Conservation (phyloP, 164 flowering plant species). For the Nymphaea colorata region DNA sequence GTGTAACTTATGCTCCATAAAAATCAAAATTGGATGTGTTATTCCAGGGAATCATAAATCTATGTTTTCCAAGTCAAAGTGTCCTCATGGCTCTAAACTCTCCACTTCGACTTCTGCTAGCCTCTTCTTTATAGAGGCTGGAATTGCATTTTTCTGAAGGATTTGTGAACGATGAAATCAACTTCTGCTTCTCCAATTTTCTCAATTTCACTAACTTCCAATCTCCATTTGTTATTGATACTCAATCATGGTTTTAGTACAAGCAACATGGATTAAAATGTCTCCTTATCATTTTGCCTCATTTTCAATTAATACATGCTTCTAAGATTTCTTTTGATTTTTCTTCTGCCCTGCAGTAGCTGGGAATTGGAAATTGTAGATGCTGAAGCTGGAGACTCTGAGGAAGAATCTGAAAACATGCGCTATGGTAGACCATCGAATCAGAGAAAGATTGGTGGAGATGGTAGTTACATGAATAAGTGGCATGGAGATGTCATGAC, state of each 20-base stretch:
- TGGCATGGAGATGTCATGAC: not conserved
- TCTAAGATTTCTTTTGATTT: not conserved
- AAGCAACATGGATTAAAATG: not conserved
- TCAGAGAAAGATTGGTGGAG: slow-evolving; percentile 10
- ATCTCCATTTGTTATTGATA: too few relatives aligned
- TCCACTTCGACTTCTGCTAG: not conserved
- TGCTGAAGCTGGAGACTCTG: slow-evolving; percentile 88
- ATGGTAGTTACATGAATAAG: slow-evolving; percentile 3
- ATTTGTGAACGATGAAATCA: not conserved
- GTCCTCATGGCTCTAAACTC: not conserved
- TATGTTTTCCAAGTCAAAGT: not conserved
- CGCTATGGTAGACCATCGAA: slow-evolving; percentile 7
- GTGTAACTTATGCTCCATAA: not conserved
- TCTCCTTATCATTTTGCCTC: not conserved
- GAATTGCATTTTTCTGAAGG: not conserved
- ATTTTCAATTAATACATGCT: too few relatives aligned
- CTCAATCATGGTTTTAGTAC: not conserved
- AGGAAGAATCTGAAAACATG: slow-evolving; percentile 49
- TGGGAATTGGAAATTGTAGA: slow-evolving; percentile 78
- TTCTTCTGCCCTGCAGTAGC: slow-evolving; percentile 35
- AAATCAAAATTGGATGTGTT: too few relatives aligned
- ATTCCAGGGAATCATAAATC: not conserved
- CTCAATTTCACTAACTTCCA: too few relatives aligned
- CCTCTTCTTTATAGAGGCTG: not conserved
- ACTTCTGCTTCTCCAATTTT: not conserved